Conservation (phyloP, 106 monocot species). For the Dioscorea zingiberensis region DNA sequence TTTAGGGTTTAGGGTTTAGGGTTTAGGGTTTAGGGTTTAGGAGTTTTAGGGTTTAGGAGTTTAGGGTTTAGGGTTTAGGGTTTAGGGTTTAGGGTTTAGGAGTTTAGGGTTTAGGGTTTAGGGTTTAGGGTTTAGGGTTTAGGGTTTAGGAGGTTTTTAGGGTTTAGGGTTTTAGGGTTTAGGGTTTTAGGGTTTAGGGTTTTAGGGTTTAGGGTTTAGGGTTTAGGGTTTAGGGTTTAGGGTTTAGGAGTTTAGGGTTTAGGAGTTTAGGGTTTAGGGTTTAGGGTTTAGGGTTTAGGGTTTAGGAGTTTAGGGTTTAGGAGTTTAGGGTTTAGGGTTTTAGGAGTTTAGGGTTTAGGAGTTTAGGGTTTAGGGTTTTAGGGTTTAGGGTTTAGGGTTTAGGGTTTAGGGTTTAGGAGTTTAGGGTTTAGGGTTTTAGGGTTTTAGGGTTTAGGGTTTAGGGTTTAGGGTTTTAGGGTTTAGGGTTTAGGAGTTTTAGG, state of each 20-base stretch:
- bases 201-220: constrained; percentile 34
- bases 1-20: constrained; percentile 29
- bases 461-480: too few species aligned
- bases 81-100: constrained; percentile 17
- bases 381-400: too few species aligned
- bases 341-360: constrained; percentile 25
- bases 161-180: constrained; percentile 34
- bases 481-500: too few species aligned
- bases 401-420: too few species aligned
- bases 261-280: constrained; percentile 28
- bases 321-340: constrained; percentile 31
- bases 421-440: too few species aligned
- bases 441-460: too few species aligned
- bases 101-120: constrained; percentile 20
- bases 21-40: constrained; percentile 19
- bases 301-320: constrained; percentile 17
- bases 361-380: constrained; percentile 16
- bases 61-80: constrained; percentile 10
- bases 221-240: constrained; percentile 23
- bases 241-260: constrained; percentile 18
- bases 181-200: constrained; percentile 30
- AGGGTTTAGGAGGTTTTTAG: constrained; percentile 35
- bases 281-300: constrained; percentile 7
- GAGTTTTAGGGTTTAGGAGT: constrained; percentile 14
- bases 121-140: constrained; percentile 29